A percentile compares a stretch with the other conserved stretches of the same genome.
phyloP scores from a whole-genome alignment of 371 early-diverging fungal genomes.

The Mucor sp. region DNA sequence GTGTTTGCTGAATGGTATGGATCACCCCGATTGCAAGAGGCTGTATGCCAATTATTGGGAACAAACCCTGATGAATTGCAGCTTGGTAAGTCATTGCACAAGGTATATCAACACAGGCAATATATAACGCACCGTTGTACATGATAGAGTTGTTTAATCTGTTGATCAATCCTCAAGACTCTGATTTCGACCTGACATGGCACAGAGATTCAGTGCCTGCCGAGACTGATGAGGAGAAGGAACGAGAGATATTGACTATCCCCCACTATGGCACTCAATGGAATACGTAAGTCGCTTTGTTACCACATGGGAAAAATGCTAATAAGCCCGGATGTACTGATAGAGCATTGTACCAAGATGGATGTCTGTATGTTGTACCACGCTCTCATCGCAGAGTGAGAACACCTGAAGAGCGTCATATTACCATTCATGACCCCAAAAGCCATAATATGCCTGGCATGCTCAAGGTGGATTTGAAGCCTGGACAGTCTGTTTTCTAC shows the following conservation, averaged over 20 bases:
- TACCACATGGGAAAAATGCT: background rate
- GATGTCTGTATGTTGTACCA: slow-evolving; percentile 55
- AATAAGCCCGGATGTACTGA: background rate
- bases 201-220: slow-evolving; percentile 54
- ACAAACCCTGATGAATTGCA: slow-evolving; percentile 43
- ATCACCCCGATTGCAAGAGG: slow-evolving; percentile 36
- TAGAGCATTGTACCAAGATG: slow-evolving; percentile 59
- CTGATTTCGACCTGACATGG: slow-evolving; percentile 56
- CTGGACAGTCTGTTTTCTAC: slow-evolving; percentile 66
- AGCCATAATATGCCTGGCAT: slow-evolving; percentile 52
- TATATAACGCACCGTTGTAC: background rate
- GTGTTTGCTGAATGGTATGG: slow-evolving; percentile 58
- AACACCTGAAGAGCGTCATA: slow-evolving; percentile 47
- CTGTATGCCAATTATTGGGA: slow-evolving; percentile 46
- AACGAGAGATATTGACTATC: slow-evolving; percentile 39
- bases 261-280: slow-evolving; percentile 67
- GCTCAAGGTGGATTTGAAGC: slow-evolving; percentile 43
- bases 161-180: slow-evolving; percentile 52
- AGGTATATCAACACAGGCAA: no score
- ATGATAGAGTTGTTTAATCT: slow-evolving; percentile 54
- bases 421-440: slow-evolving; percentile 54
- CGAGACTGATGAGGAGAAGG: slow-evolving; percentile 42
- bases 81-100: slow-evolving; percentile 31
- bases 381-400: slow-evolving; percentile 52
- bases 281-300: slow-evolving; percentile 46